Evolutionary conservation across 108 stramenopile genomes (phyloP).

Genomic region (Skeletonema menzelii): DNA sequence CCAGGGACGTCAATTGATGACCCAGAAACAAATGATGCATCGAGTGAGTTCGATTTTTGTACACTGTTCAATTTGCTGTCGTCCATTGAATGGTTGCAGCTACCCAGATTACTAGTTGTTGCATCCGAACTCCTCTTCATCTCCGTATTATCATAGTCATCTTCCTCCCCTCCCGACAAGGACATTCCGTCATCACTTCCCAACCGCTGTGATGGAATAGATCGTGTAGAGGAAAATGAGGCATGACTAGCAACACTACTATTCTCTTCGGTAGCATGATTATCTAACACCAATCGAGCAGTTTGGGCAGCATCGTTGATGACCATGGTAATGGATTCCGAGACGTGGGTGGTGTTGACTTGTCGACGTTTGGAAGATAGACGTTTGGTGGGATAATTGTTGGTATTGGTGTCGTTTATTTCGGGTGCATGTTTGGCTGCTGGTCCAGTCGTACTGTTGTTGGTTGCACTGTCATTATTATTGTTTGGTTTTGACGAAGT

Average conservation of each 20-base stretch:
- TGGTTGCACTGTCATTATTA: background rate
- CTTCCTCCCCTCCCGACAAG: constrained; percentile 5
- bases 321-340: constrained; percentile 14
- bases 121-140: background rate
- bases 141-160: background rate
- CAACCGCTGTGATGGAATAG: background rate
- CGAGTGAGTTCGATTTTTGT: background rate
- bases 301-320: constrained; percentile 31
- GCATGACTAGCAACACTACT: background rate
- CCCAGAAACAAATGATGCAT: background rate
- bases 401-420: background rate
- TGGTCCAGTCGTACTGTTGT: background rate
- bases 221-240: background rate
- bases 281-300: constrained; percentile 26
- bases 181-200: constrained; percentile 3
- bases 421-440: background rate
- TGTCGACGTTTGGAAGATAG: background rate
- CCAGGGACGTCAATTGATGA: background rate
- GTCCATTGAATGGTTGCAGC: background rate
- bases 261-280: constrained; percentile 1
- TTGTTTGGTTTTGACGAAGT: background rate
- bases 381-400: background rate
- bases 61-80: background rate
- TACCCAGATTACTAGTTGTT: background rate
- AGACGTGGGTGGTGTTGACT: background rate